Evolutionary conservation across 768 basidiomycete species (phyloP).

Genomic region (Zangia roseola): DNA sequence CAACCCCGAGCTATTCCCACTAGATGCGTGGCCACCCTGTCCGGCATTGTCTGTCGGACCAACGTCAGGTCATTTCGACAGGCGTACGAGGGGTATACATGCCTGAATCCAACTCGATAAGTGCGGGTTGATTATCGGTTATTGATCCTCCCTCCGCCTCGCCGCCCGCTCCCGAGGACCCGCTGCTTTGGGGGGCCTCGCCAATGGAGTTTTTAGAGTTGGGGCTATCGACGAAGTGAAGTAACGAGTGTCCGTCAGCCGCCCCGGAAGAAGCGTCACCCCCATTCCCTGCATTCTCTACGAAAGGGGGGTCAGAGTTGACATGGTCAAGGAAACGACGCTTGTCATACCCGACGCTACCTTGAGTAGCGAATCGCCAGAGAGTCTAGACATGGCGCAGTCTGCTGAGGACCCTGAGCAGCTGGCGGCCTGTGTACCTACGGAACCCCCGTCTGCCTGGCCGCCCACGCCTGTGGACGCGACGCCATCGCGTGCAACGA

Average conservation of each 20-base stretch:
- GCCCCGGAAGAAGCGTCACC: conserved; percentile 7
- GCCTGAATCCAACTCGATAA: conserved; percentile 37
- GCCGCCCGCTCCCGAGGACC: conserved; percentile 10
- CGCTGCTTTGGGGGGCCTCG: conserved; percentile 7
- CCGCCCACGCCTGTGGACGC: conserved; percentile 28
- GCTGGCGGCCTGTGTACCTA: conserved; percentile 7
- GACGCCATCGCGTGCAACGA: conserved; percentile 13
- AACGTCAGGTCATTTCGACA: background rate
- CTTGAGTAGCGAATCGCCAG: background rate
- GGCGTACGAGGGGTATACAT: conserved; percentile 1
- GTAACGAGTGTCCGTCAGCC: background rate
- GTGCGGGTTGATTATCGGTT: conserved; percentile 8
- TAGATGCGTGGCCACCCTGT: conserved; percentile 33
- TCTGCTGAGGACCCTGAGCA: conserved; percentile 3
- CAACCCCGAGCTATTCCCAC: conserved; percentile 23
- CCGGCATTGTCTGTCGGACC: conserved; percentile 39
- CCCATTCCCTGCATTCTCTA: conserved; percentile 13
- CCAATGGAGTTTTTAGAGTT: background rate
- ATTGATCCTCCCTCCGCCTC: conserved; percentile 8
- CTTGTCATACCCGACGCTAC: conserved; percentile 10
- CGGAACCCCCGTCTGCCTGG: conserved; percentile 35
- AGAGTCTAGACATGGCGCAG: background rate
- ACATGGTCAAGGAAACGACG: background rate
- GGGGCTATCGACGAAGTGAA: background rate
- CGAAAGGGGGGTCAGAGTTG: background rate